A percentile compares a stretch with the other conserved stretches of the same genome.
Conservation (phyloP, 2,329 filamentous ascomycete genomes). For the Talaromyces funiculosus region DNA sequence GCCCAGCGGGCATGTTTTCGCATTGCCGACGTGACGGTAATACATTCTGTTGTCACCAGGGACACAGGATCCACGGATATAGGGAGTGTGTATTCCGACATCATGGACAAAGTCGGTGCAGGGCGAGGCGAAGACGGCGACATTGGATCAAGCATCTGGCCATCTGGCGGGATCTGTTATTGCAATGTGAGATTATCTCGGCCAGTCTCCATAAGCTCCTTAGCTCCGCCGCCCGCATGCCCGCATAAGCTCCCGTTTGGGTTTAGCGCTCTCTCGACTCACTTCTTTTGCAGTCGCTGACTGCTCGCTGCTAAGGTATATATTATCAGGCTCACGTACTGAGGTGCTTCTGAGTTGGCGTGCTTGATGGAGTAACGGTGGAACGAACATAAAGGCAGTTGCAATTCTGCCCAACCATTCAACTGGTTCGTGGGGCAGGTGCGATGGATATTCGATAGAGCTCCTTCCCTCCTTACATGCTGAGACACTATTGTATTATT, state of each 20-base stretch:
- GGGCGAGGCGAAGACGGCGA: not conserved
- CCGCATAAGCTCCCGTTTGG: conserved; percentile 22
- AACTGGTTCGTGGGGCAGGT: not conserved
- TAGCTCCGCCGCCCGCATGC: conserved; percentile 15
- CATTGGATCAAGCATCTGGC: conserved; percentile 10
- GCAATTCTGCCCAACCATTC: not conserved
- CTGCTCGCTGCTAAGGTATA: no score
- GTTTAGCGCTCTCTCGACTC: conserved; percentile 18
- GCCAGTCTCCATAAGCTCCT: not conserved
- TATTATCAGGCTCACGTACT: no score
- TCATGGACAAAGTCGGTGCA: conserved; percentile 18
- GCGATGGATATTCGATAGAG: not conserved
- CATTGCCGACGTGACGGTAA: conserved; percentile 95
- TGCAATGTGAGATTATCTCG: not conserved
- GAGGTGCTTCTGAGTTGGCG: no score
- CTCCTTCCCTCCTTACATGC: not conserved
- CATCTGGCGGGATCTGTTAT: conserved; percentile 11
- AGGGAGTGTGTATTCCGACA: conserved; percentile 47
- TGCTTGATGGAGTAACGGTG: not conserved
- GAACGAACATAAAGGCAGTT: not conserved
- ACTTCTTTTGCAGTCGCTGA: not conserved
- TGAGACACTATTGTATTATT: not conserved
- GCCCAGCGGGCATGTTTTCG: conserved; percentile 95
- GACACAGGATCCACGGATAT: conserved; percentile 88
- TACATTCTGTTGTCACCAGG: conserved; percentile 96